Evolutionary conservation across 768 basidiomycete genomes (phyloP), one percentile per base, ranked within the genome.

Genomic region (Sutorius australiensis): DNA sequence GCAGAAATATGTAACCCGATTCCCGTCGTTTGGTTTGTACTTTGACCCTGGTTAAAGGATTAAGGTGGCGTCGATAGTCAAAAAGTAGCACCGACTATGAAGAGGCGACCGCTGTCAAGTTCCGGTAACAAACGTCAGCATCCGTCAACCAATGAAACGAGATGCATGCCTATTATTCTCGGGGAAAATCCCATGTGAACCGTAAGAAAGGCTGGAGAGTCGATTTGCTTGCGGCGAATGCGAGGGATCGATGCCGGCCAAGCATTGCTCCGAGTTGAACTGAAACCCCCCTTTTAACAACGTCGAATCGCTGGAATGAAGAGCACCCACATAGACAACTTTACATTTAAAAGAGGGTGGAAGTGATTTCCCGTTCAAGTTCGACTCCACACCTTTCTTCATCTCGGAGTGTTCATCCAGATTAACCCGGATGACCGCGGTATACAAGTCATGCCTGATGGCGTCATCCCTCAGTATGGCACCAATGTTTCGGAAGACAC

Each of bases 11-110:
- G 81, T 0, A 77, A 73, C 2, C 75, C 45, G 14, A 83, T 71
- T 16, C 95, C 95, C 0, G 95, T 95, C 2, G 92, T 95, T 69
- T 98, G 95, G 6, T 78, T 84, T 3, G 92, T 95, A 16, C 91
- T 82, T 69, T 95, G 92, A 14, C 92, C 92, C 88, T 90, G 17
- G 6, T 45, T 19, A 45, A 7, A 13, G 28, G 11, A 17, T 51
- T 30, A 34, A 4, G 36, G 17, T 3, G 6, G 3, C 3, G 9
- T 39, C 10, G 31, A 37, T 14, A 13, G 16, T 34, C 9, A 21
- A 5, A n/a, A 43, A 37, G 14, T 5, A 27, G 24, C 3, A 44
- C 57, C 31, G n/a, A 60, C 58, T 24, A 59, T 60, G 24, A 60
- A 59, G 6, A 59, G 36, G 34, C 53, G 58, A 19, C 48, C 59